Evolutionary conservation across 2,329 filamentous ascomycete genomes (phyloP).

Genomic region (Penicillium olsonii): DNA sequence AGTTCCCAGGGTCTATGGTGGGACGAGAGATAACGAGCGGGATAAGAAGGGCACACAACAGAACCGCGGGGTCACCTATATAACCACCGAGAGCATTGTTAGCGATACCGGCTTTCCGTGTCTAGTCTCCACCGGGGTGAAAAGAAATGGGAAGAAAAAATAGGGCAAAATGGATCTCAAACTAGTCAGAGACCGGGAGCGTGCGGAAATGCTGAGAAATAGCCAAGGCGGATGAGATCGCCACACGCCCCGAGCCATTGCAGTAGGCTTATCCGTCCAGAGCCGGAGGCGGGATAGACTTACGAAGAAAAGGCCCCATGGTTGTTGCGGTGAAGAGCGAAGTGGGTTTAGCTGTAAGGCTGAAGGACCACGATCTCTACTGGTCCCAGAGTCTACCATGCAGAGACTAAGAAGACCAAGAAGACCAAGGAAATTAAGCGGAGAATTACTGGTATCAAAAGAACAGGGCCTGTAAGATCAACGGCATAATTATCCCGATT

Average conservation of each 20-base stretch:
- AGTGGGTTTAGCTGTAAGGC: neutral
- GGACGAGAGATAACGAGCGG: slow-evolving; percentile 19
- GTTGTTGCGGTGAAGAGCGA: slow-evolving; percentile 11
- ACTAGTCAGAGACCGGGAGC: slow-evolving; percentile 28
- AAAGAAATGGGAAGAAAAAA: slow-evolving; percentile 1
- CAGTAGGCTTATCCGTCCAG: slow-evolving; percentile 23
- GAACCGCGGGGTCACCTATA: slow-evolving; percentile 16
- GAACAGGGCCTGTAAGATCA: neutral
- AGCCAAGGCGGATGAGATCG: slow-evolving; percentile 28
- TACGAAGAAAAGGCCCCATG: slow-evolving; percentile 28
- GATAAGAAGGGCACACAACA: slow-evolving; percentile 13
- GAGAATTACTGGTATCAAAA: neutral
- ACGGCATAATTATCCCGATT: neutral
- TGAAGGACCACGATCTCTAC: neutral
- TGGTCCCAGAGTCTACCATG: neutral
- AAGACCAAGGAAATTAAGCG: neutral
- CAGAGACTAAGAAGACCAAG: neutral
- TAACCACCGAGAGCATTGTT: slow-evolving; percentile 6
- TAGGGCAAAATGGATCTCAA: slow-evolving; percentile 5
- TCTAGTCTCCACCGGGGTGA: slow-evolving; percentile 9
- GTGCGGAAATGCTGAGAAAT: slow-evolving; percentile 24
- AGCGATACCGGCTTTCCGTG: slow-evolving; percentile 11
- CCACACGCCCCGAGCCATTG: slow-evolving; percentile 8
- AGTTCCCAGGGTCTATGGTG: slow-evolving; percentile 17
- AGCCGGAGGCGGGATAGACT: slow-evolving; percentile 20